These are phyloP conservation scores for Kluyveromyces nonfermentans DNA, from an alignment of 805 yeast genomes.

Conservation along the genomic window DNA sequence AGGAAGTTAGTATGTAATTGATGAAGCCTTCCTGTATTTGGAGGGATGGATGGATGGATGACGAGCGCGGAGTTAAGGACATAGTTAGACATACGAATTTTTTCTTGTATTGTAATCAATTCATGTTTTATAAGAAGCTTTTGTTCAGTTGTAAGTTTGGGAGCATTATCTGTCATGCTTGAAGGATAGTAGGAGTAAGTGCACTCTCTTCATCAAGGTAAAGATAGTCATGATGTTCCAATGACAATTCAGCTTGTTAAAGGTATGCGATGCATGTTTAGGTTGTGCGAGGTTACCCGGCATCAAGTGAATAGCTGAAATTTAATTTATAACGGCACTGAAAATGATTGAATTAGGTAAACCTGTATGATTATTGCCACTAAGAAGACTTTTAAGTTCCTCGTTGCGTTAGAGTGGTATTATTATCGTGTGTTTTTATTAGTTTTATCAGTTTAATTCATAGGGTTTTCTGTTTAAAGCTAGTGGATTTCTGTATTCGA, in stretches of 20 bases:
- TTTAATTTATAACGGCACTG: background rate
- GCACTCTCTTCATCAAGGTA: background rate
- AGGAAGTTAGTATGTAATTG: too few species aligned
- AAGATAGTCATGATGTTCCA: too few species aligned
- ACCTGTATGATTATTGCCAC: background rate
- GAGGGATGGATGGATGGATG: too few species aligned
- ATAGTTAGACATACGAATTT: slow-evolving; percentile 14
- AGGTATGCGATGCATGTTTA: too few species aligned
- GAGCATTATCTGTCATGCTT: background rate
- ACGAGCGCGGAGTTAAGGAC: too few species aligned
- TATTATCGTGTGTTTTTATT: too few species aligned
- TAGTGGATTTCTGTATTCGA: background rate
- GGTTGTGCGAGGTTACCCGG: background rate
- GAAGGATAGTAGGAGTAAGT: background rate
- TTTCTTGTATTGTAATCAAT: slow-evolving; percentile 9
- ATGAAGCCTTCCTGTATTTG: too few species aligned
- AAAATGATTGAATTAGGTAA: background rate
- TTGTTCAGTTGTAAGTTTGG: slow-evolving; percentile 7
- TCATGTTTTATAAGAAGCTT: slow-evolving; percentile 8
- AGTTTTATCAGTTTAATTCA: too few species aligned
- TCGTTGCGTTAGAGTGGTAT: background rate
- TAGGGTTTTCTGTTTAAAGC: background rate
- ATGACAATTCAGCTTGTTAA: too few species aligned
- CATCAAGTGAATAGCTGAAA: background rate
- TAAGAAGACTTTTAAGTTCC: too few species aligned